Evolutionary conservation across 1,284 basidiomycete genomes (phyloP).

Genomic region (Paramarasmius palmivorus): DNA sequence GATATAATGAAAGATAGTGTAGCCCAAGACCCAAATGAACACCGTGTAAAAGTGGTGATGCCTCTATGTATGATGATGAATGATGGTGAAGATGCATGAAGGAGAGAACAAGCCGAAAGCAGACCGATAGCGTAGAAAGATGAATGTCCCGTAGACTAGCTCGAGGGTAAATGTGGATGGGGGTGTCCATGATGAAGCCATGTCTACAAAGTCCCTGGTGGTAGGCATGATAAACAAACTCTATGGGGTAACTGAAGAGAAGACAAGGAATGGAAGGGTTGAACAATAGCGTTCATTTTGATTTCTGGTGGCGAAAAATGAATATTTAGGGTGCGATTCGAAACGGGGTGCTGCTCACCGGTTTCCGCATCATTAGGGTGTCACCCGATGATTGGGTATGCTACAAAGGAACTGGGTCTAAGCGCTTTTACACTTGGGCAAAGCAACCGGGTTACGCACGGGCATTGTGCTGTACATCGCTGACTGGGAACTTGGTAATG

Average conservation of each 20-base stretch:
- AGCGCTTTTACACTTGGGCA: background rate
- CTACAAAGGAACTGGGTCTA: constrained; percentile 25
- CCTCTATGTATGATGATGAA: background rate
- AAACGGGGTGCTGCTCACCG: constrained; percentile 32
- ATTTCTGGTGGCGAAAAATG: constrained; percentile 10
- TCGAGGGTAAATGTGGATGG: background rate
- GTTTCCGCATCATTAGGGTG: constrained; percentile 56
- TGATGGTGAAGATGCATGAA: constrained; percentile 1
- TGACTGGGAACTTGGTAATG: constrained; percentile 8
- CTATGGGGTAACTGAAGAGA: background rate
- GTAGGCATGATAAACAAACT: background rate
- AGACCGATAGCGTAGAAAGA: background rate
- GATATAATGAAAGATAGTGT: background rate
- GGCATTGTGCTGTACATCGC: constrained; percentile 10
- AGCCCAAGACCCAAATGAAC: background rate
- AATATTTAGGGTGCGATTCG: constrained; percentile 1
- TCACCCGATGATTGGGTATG: constrained; percentile 34
- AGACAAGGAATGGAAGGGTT: background rate
- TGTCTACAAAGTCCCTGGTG: constrained; percentile 3
- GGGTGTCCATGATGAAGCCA: background rate
- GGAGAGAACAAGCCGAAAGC: background rate
- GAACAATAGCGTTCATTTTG: constrained; percentile 13
- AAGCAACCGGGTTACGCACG: background rate
- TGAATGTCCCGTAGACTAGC: background rate
- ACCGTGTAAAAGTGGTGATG: background rate